Percentiles rank a stretch among this genome's conserved stretches.
phyloP scores from a whole-genome alignment of 2,329 filamentous ascomycete species.

The Claviceps lovelessii region DNA sequence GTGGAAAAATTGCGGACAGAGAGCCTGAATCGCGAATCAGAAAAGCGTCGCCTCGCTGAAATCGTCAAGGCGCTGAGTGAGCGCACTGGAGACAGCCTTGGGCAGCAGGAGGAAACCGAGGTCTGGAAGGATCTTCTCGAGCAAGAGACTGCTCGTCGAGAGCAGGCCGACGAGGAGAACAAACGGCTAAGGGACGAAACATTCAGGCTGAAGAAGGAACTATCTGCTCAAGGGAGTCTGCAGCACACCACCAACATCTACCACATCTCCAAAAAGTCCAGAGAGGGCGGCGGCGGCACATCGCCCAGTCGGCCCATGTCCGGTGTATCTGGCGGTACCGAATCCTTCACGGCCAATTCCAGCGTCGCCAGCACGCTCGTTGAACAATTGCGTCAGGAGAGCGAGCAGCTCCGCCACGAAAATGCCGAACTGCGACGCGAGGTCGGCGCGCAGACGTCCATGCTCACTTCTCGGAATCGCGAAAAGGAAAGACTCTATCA shows the following conservation, averaged over 20 bases:
- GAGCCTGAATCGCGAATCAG: slow-evolving; percentile 62
- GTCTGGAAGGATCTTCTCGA: slow-evolving; percentile 94
- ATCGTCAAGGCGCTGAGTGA: slow-evolving; percentile 46
- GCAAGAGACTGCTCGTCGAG: slow-evolving; percentile 75
- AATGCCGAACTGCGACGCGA: slow-evolving; percentile 86
- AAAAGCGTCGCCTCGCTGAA: slow-evolving; percentile 76
- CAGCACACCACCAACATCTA: slow-evolving; percentile 53
- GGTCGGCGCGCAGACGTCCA: slow-evolving; percentile 89
- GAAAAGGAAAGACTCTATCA: slow-evolving; percentile 92
- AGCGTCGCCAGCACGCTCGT: slow-evolving; percentile 53
- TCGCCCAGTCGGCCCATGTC: slow-evolving; percentile 37
- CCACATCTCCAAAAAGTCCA: slow-evolving; percentile 45
- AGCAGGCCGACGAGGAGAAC: slow-evolving; percentile 84
- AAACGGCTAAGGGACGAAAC: slow-evolving; percentile 72
- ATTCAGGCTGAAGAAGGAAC: slow-evolving; percentile 53
- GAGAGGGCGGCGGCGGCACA: slow-evolving; percentile 25
- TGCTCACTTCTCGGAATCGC: slow-evolving; percentile 89
- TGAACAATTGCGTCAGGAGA: slow-evolving; percentile 57
- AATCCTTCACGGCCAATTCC: slow-evolving; percentile 36
- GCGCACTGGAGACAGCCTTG: slow-evolving; percentile 34
- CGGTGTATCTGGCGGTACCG: slow-evolving; percentile 33
- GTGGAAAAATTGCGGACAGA: slow-evolving; percentile 73
- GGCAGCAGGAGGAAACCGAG: slow-evolving; percentile 52
- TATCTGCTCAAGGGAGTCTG: slow-evolving; percentile 23
- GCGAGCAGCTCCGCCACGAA: slow-evolving; percentile 71